Evolutionary conservation across 1,284 basidiomycete species (phyloP), one percentile per base, ranked within the genome.

Genomic region (Pulveroboletus sp.): DNA sequence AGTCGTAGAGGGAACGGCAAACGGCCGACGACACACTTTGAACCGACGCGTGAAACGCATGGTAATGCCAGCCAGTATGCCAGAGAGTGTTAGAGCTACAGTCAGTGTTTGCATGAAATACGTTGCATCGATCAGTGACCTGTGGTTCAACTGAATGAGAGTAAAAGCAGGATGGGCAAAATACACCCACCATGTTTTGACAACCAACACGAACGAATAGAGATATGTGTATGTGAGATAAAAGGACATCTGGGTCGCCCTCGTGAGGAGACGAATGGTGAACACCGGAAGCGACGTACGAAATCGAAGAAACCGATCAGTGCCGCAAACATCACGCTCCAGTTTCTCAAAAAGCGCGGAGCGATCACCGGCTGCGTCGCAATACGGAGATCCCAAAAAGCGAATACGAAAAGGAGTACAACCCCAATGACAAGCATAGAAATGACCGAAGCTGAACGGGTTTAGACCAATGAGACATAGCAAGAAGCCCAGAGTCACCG

Each of bases 271-370:
- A 35, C 26, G 26, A 43, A 50, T 16, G 17, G 48, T 21, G 54
- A 50, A 21, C 43, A 48, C 10, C 12, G 24, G 32, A 43, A 52
- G 73, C 11, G 15, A 52, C 80, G 19, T 60, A 83, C 82, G 64
- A 88, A 89, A 69, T 89, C 87, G 56, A 86, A 82, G 65, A 84
- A 85, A 8, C 86, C 86, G 58, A 91, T 84, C 46, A 83, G 67
- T 26, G 82, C 76, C 0, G 86, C 82, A 29, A 81, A 75, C 26
- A 88, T 74, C 32, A 91, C 81, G 39, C 79, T 81, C 15, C 76
- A 72, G 65, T 87, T 87, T 39, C 66, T 65, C 48, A 85, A 67
- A 72, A 88, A 85, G 35, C 83, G 78, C 37, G 75, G 72, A 13
- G 82, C 74, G 35, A 86, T 69, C 47, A 85, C 77, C 3, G 84